Conservation (phyloP, 768 basidiomycete genomes). For the Rhodotorula paludigena region DNA sequence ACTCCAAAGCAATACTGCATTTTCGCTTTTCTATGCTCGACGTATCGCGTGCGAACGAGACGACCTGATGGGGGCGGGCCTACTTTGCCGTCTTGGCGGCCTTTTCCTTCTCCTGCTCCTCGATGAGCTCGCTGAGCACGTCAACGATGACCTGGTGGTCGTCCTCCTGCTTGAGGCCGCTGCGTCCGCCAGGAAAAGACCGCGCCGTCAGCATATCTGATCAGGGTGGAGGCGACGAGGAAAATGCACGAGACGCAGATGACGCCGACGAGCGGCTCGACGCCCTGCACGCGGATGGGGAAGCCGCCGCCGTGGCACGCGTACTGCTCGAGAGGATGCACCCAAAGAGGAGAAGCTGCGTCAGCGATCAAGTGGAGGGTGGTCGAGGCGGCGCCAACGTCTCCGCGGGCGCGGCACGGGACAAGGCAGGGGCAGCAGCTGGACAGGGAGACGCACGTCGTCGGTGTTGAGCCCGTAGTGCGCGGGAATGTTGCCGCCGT, state of each 20-base stretch:
- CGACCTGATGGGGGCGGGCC: too few relatives aligned
- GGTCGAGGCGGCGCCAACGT: too few relatives aligned
- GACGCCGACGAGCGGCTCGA: slow-evolving; percentile 26
- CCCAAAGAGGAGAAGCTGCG: not conserved
- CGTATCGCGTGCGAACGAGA: too few relatives aligned
- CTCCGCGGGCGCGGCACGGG: too few relatives aligned
- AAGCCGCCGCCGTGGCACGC: slow-evolving; percentile 29
- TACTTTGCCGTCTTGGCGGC: not conserved
- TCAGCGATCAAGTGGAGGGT: not conserved
- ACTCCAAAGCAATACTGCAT: too few relatives aligned
- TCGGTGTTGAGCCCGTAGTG: not conserved
- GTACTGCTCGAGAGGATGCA: not conserved
- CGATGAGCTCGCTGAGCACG: slow-evolving; percentile 16
- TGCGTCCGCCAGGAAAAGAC: not conserved
- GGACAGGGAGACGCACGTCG: not conserved
- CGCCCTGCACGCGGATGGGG: slow-evolving; percentile 29
- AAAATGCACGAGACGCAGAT: slow-evolving; percentile 16
- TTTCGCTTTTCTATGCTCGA: not conserved
- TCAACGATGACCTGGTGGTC: slow-evolving; percentile 33
- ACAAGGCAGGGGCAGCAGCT: too few relatives aligned
- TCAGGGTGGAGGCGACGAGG: not conserved
- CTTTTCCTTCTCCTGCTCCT: not conserved
- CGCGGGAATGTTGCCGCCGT: not conserved
- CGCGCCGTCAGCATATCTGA: not conserved
- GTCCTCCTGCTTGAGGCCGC: slow-evolving; percentile 29